Evolutionary conservation across 2,329 filamentous ascomycete species (phyloP), one percentile per base, ranked within the genome.

Genomic region (Neurospora sp.): DNA sequence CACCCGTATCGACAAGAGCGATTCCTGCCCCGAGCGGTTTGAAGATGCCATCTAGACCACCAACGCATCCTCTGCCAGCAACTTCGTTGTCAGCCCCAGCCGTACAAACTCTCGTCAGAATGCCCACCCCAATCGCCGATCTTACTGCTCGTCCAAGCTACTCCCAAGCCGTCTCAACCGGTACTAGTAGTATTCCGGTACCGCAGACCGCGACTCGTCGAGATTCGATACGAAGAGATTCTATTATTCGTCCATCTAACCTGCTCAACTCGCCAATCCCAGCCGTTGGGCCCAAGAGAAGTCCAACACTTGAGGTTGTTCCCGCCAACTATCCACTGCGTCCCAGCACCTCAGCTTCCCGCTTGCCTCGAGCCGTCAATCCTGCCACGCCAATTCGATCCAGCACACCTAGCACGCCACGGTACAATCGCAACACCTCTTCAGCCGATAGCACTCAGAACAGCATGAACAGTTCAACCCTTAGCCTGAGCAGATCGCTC

Each of bases 381-480:
- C 75, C 80, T 17, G 74, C 80, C 17, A 82, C 81, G 2, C 80
- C 80, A 0, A 79, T 76, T 70, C 77, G 80, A 15, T 77, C 77
- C 17, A 76, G 74, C 38, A 82, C 81, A 0, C 81, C 81, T 1
- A 76, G 73, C 7, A 62, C 52, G 19, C 52, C 52, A 17, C 52
- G 52, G 13, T 73, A 79, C 38, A 73, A 74, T 67, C 77, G 77
- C 15, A 80, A 82, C 42, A 77, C 77, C 36, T 82, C 80, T 67
- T 77, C 80, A 68, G 81, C 81, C 13, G 81, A 83, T 69, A 82
- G 80, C 74, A 77, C 76, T 5, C 74, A 74, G 58, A 72, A 73
- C 67, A 83, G 81, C 76, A 80, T 82, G 78, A 72, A 78, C 0
- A 82, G 81, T 9, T 83, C 82, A 2, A 74, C 81, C 6, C 81